Evolutionary conservation across 2,329 filamentous ascomycete genomes (phyloP).

Genomic region (Blastomyces gilchristii): DNA sequence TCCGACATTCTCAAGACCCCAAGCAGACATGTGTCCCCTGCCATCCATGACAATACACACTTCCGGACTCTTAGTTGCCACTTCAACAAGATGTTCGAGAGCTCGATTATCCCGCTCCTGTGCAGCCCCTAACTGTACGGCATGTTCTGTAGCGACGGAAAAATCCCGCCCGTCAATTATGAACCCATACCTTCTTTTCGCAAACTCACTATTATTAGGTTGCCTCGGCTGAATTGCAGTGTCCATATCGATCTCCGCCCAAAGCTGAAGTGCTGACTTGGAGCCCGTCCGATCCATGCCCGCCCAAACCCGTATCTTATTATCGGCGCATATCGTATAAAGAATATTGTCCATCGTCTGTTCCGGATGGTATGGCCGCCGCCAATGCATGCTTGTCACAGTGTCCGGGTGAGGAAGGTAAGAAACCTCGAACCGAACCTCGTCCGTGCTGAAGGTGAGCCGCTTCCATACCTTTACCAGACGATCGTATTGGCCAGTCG

Average conservation of each 20-base stretch:
- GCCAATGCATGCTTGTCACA: constrained; percentile 81
- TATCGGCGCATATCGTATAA: constrained; percentile 79
- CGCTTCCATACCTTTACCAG: constrained; percentile 90
- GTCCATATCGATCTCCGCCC: constrained; percentile 68
- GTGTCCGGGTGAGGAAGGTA: constrained; percentile 77
- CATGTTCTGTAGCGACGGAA: constrained; percentile 56
- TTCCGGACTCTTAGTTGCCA: constrained; percentile 77
- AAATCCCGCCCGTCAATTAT: constrained; percentile 77
- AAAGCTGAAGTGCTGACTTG: constrained; percentile 60
- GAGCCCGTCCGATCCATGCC: constrained; percentile 60
- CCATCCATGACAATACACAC: constrained; percentile 78
- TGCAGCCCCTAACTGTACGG: constrained; percentile 51
- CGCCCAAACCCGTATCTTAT: constrained; percentile 72
- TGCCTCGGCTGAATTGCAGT: constrained; percentile 55
- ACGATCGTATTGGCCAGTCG: constrained; percentile 64
- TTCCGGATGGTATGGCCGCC: constrained; percentile 62
- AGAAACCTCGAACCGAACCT: constrained; percentile 78
- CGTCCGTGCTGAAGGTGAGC: constrained; percentile 68
- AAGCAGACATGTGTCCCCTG: constrained; percentile 78
- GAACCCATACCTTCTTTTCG: constrained; percentile 56
- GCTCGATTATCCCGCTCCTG: constrained; percentile 57
- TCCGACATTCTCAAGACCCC: constrained; percentile 81
- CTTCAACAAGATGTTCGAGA: constrained; percentile 71
- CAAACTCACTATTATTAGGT: constrained; percentile 30
- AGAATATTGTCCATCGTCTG: constrained; percentile 77